These are phyloP conservation scores for Dactylis glomerata DNA, from an alignment of 176 grass and related monocot species.

Conservation along the genomic window DNA sequence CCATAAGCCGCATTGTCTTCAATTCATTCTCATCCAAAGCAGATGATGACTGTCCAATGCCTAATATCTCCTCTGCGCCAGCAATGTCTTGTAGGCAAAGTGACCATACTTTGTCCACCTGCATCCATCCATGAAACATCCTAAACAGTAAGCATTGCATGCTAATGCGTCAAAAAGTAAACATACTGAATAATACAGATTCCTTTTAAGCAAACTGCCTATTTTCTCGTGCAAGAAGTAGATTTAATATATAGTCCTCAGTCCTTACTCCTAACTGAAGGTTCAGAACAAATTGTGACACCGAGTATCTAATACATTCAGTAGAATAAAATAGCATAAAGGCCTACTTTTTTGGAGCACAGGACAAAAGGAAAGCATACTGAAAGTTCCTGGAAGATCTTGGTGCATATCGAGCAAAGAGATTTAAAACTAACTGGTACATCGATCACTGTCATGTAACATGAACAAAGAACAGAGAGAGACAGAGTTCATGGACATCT, in stretches of 20 bases:
- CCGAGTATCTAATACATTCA: neutral
- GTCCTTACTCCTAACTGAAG: neutral
- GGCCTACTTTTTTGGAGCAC: neutral
- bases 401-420: neutral
- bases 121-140: constrained; percentile 24
- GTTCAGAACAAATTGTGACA: neutral
- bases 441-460: neutral
- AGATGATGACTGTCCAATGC: constrained; percentile 17
- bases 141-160: neutral
- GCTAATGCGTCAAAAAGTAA: neutral
- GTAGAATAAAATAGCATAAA: neutral
- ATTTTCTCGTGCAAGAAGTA: neutral
- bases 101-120: constrained; percentile 47
- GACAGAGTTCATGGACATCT: neutral
- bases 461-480: neutral
- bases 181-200: neutral
- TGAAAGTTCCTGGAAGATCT: neutral
- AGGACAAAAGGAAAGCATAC: neutral
- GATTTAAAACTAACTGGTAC: neutral
- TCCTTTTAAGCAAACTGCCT: neutral
- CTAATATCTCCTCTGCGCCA: constrained; percentile 12
- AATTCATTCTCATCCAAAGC: constrained; percentile 26
- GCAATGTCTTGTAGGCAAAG: constrained; percentile 36
- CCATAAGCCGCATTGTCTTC: constrained; percentile 26
- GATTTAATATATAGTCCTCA: neutral